A percentile compares a stretch with the other conserved stretches of the same genome.
phyloP scores from a whole-genome alignment of 306 rosid species.

The Casuarina glauca region DNA sequence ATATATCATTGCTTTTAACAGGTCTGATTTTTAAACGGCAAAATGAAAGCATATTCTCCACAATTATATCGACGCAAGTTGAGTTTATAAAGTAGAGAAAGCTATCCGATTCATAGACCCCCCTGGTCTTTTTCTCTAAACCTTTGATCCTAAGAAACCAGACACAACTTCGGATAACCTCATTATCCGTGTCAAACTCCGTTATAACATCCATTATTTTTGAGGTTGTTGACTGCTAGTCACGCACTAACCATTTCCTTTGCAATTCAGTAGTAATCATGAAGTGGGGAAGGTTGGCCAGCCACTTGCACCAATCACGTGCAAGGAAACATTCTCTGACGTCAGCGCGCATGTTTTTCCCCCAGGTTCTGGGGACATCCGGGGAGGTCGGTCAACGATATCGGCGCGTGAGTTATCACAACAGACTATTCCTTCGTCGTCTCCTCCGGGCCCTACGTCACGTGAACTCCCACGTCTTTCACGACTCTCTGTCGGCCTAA shows the following conservation, averaged over 20 bases:
- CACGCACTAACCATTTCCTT: background rate
- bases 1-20: too few relatives aligned
- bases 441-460: slow-evolving; percentile 24
- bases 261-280: background rate
- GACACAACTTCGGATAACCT: too few relatives aligned
- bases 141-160: too few relatives aligned
- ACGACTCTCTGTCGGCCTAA: slow-evolving; percentile 14
- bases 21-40: too few relatives aligned
- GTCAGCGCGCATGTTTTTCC: slow-evolving; percentile 16
- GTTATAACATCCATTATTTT: background rate
- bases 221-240: background rate
- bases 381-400: slow-evolving; percentile 18
- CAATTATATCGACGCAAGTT: too few relatives aligned
- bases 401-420: slow-evolving; percentile 22
- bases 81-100: too few relatives aligned
- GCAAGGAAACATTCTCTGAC: slow-evolving; percentile 29
- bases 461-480: slow-evolving; percentile 34
- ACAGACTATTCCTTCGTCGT: background rate
- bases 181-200: too few relatives aligned
- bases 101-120: too few relatives aligned
- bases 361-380: background rate
- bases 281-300: background rate
- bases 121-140: too few relatives aligned
- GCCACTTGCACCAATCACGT: slow-evolving; percentile 19
- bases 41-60: too few relatives aligned